Percentiles rank a stretch among this genome's conserved stretches.
phyloP scores from a whole-genome alignment of 179 eudicot genomes.

The Nepenthes alata region DNA sequence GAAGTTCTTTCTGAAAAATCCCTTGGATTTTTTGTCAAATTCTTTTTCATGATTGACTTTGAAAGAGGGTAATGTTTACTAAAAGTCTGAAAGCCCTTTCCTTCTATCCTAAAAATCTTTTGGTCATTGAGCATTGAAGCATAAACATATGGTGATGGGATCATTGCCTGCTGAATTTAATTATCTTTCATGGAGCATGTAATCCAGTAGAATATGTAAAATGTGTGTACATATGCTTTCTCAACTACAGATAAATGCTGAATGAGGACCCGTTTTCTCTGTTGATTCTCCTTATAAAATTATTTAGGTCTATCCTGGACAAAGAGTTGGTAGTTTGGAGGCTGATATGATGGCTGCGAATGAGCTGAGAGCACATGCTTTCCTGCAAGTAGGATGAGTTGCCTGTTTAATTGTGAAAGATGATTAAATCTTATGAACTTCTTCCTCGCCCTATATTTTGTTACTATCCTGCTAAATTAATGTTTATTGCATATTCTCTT shows the following conservation, averaged over 20 bases:
- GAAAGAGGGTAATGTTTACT: no score
- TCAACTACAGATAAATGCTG: not conserved
- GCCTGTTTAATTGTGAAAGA: constrained; percentile 1
- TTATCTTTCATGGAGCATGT: not conserved
- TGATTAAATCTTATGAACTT: not conserved
- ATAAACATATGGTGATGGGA: not conserved
- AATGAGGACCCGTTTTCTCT: not conserved
- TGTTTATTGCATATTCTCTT: constrained; percentile 9
- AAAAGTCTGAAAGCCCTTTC: no score
- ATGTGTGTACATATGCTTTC: not conserved
- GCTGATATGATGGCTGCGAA: constrained; percentile 98
- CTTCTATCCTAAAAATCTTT: no score
- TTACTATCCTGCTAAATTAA: not conserved
- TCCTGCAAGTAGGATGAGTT: constrained; percentile 50
- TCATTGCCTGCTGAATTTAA: not conserved
- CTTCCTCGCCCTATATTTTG: not conserved
- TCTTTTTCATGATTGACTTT: no score
- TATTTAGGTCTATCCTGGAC: constrained; percentile 83
- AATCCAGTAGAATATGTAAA: not conserved
- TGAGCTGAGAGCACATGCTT: constrained; percentile 64
- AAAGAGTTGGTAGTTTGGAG: constrained; percentile 75
- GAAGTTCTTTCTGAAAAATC: no score
- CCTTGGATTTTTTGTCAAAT: no score
- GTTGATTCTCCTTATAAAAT: constrained; percentile 1
- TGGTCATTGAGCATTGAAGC: no score